phyloP scores from a whole-genome alignment of 208 protist genomes.

The Trypanosoma avium region DNA sequence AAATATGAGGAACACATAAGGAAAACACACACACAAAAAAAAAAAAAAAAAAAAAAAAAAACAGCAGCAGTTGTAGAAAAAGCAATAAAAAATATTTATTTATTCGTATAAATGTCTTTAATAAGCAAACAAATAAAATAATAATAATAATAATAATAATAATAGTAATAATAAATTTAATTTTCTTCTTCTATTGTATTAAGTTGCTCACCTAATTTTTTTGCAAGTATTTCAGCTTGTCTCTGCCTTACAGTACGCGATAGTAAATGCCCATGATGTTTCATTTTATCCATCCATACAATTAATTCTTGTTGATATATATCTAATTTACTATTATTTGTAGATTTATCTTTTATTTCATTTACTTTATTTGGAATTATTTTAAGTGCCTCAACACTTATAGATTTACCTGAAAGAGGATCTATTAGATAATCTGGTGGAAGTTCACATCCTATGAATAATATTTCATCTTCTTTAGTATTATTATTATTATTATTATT shows the following conservation, averaged over 20 bases:
- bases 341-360: not conserved
- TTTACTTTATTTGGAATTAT: not conserved
- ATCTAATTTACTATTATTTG: not conserved
- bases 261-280: conserved; percentile 46
- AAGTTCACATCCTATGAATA: conserved; percentile 34
- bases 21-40: no score
- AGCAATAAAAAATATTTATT: no score
- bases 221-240: conserved; percentile 59
- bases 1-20: no score
- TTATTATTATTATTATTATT: not conserved
- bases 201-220: conserved; percentile 18
- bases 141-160: no score
- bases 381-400: conserved; percentile 33
- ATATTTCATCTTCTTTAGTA: not conserved
- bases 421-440: conserved; percentile 58
- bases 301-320: conserved; percentile 34
- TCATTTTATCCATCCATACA: conserved; percentile 70
- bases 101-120: no score
- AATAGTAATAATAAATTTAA: no score
- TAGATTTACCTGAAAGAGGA: conserved; percentile 50
- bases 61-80: no score
- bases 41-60: no score
- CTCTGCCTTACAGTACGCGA: conserved; percentile 31
- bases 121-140: no score
- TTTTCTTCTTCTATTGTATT: conserved; percentile 29